Evolutionary conservation across 176 grass and related monocot genomes (phyloP).

Genomic region (Bothriochloa decipiens): DNA sequence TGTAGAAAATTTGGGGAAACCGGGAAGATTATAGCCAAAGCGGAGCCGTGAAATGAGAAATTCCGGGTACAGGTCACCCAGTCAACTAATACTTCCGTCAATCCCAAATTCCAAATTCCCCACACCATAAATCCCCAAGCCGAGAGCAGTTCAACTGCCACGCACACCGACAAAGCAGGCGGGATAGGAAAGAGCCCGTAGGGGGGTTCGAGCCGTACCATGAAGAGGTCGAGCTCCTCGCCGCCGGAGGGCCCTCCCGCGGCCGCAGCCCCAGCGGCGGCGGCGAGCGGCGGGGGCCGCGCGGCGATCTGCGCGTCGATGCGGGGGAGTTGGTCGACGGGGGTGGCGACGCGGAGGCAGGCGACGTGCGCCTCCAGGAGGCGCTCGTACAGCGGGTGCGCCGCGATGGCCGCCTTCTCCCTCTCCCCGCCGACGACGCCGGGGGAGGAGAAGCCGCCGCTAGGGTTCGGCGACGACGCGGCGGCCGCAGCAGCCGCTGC

Average conservation of each 20-base stretch:
- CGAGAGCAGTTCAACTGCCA: neutral
- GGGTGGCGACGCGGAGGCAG: slow-evolving; percentile 92
- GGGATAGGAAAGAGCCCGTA: neutral
- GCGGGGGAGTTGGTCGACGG: slow-evolving; percentile 90
- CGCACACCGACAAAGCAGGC: neutral
- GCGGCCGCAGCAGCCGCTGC: neutral
- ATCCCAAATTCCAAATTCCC: neutral
- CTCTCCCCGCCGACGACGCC: slow-evolving; percentile 50
- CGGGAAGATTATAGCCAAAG: neutral
- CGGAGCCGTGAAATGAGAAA: neutral
- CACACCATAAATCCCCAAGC: neutral
- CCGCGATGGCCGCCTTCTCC: slow-evolving; percentile 80
- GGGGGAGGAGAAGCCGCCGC: slow-evolving; percentile 44
- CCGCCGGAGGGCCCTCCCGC: slow-evolving; percentile 43
- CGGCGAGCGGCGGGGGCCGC: slow-evolving; percentile 56
- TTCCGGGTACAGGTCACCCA: neutral
- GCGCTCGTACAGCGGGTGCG: slow-evolving; percentile 85
- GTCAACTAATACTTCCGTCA: neutral
- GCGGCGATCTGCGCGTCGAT: slow-evolving; percentile 95
- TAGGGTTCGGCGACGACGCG: slow-evolving; percentile 55
- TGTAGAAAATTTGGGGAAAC: neutral
- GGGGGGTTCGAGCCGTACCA: slow-evolving; percentile 49
- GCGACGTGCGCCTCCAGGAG: slow-evolving; percentile 87
- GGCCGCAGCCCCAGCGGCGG: slow-evolving; percentile 40
- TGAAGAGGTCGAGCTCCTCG: slow-evolving; percentile 98